Base-by-base conservation (phyloP, 2,329 filamentous ascomycete species). In the Phyllosticta citrichinensis region DNA sequence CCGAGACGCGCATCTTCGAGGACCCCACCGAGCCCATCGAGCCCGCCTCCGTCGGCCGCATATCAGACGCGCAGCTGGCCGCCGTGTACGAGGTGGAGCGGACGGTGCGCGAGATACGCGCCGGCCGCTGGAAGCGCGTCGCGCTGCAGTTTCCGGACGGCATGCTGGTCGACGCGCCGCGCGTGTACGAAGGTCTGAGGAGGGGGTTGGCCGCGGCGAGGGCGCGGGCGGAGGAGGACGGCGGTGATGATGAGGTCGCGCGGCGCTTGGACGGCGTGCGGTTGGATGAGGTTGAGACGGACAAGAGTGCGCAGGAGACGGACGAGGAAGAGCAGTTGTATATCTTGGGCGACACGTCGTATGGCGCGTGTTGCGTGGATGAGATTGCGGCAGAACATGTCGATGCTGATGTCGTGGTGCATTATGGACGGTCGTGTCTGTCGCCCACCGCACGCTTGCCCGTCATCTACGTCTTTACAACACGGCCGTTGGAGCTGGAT, bases 381-480 rank as follows among this genome's bases (percentile, higher is more conserved):
- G 94, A 99, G 76, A 87, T 97, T 51, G 94, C 94, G 0, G 94
- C 94, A 2, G 92, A 99, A 73, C 94, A 99, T 72, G 88, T 91
- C 17, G 83, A 91, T 68, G 92, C 94, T 6, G 88, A 97, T 64
- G 89, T 91, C 0, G 89, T 97, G 1, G 87, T 99, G 14, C 94
- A 99, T 72, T 99, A 97, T 68, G 94, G 94, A 2, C 82, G 94
- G 58, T 88, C 93, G 0, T 99, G 94, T 70, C 80, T 99, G 24
- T 97, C 91, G 8, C 93, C 93, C 0, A 96, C 93, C 0, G 88
- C 89, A 11, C 81, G 91, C 60, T 76, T 97, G 58, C 91, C 93
- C 0, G 92, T 96, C 22, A 84, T 97, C 56, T 91, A 97, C 71
- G 85, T 97, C 62, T 97, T 94, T 70, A 99, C 94, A 0, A 82